Evolutionary conservation across 2,329 filamentous ascomycete species (phyloP), one percentile per base, ranked within the genome.

Genomic region (Exophiala oligosperma): DNA sequence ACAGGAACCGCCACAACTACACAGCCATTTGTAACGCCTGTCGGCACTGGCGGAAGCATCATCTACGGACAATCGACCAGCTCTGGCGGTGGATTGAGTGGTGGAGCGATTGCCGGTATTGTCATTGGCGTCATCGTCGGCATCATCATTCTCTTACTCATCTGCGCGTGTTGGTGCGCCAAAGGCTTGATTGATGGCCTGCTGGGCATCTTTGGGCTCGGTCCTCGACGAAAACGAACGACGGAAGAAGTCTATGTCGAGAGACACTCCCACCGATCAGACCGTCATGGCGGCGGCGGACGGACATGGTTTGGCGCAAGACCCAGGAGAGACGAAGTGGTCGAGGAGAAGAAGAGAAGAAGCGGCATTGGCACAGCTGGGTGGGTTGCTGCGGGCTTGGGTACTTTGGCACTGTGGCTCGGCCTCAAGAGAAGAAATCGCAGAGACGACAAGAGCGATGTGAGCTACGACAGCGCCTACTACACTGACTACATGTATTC

Each of bases 61-160:
- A 59, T 76, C 47, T 68, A 73, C 21, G 73, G 71, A 12, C 66
- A 69, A 5, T 64, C 72, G 29, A 69, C 70, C 4, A 51, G 66
- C 12, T 62, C 57, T 26, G 63, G 66, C 32, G 68, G 68, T 51
- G 75, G 77, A 23, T 69, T 81, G 23, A 79, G 76, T 57, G 77
- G 76, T 17, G 78, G 78, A 23, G 78, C 78, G 1, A 81, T 81
- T 57, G 78, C 78, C 21, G 78, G 78, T 40, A 81, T 81, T 50
- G 78, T 81, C 55, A 78, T 81, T 53, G 78, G 78, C 41, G 73
- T 74, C 17, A 72, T 80, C 54, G 72, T 72, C 1, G 78, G 76
- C 50, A 71, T 78, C 9, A 67, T 79, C 49, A 64, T 79, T 11
- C 65, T 80, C 38, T 64, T 79, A 24, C 69, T 80, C 23, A 61